These are phyloP conservation scores for Mediolabrus comicus DNA, from an alignment of 108 stramenopile species.

Conservation along the genomic window DNA sequence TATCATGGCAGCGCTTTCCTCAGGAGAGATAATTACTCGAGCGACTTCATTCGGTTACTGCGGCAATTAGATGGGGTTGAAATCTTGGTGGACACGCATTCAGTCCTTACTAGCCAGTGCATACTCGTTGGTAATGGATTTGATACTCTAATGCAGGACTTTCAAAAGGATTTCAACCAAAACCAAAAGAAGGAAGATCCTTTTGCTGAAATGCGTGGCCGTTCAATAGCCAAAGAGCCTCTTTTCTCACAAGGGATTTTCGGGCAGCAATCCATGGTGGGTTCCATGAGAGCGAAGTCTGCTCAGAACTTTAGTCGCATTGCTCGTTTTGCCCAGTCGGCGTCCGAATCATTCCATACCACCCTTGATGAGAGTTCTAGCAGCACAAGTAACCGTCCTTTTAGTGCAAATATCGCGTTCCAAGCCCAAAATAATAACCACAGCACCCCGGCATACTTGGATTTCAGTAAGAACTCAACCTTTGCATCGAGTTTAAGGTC, in stretches of 20 bases:
- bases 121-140: slow-evolving; percentile 32
- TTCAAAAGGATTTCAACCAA: slow-evolving; percentile 18
- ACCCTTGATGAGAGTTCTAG: background rate
- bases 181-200: slow-evolving; percentile 8
- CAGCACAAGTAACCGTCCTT: background rate
- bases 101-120: slow-evolving; percentile 55
- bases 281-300: slow-evolving; percentile 38
- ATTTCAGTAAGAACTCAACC: slow-evolving; percentile 72
- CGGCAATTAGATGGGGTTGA: slow-evolving; percentile 68
- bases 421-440: slow-evolving; percentile 15
- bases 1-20: slow-evolving; percentile 68
- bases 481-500: slow-evolving; percentile 74
- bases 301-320: slow-evolving; percentile 38
- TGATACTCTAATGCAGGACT: slow-evolving; percentile 14
- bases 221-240: background rate
- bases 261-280: slow-evolving; percentile 12
- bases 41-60: slow-evolving; percentile 54
- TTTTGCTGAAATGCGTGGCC: slow-evolving; percentile 4
- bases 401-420: slow-evolving; percentile 14
- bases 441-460: slow-evolving; percentile 61
- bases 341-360: slow-evolving; percentile 22
- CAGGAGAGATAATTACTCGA: slow-evolving; percentile 36
- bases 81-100: slow-evolving; percentile 77
- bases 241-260: background rate
- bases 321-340: slow-evolving; percentile 42